Conservation (phyloP, 2,329 filamentous ascomycete species). For the Elsinoe australis region DNA sequence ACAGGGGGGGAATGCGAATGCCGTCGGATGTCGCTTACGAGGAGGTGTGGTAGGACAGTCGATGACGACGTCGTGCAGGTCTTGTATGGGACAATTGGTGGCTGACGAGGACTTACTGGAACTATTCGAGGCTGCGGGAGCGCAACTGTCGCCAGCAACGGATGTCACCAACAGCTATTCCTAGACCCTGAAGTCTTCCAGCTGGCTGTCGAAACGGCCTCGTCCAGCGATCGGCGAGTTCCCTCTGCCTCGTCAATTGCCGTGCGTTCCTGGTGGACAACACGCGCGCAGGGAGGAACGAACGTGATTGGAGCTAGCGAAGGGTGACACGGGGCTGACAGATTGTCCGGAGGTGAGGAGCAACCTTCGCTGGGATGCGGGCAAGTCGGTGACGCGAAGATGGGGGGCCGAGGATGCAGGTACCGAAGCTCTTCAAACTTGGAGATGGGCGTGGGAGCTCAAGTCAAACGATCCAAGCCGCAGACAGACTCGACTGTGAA, state of each 20-base stretch:
- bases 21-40: background rate
- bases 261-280: no score
- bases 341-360: no score
- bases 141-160: slow-evolving; percentile 5
- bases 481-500: no score
- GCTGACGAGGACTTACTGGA: slow-evolving; percentile 10
- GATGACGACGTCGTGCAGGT: background rate
- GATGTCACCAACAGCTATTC: slow-evolving; percentile 14
- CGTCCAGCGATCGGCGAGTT: background rate
- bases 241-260: no score
- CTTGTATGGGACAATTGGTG: slow-evolving; percentile 5
- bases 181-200: slow-evolving; percentile 10
- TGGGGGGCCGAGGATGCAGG: no score
- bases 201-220: no score
- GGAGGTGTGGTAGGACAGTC: slow-evolving; percentile 13
- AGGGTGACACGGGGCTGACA: no score
- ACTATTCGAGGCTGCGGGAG: background rate
- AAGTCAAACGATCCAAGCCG: background rate
- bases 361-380: no score
- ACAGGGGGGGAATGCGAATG: background rate
- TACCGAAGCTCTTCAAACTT: no score
- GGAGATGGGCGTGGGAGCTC: background rate
- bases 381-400: no score
- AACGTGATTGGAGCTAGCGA: no score
- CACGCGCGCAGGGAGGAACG: no score